Evolutionary conservation across 352 stramenopile genomes (phyloP).

Genomic region (Phytophthora constricta): DNA sequence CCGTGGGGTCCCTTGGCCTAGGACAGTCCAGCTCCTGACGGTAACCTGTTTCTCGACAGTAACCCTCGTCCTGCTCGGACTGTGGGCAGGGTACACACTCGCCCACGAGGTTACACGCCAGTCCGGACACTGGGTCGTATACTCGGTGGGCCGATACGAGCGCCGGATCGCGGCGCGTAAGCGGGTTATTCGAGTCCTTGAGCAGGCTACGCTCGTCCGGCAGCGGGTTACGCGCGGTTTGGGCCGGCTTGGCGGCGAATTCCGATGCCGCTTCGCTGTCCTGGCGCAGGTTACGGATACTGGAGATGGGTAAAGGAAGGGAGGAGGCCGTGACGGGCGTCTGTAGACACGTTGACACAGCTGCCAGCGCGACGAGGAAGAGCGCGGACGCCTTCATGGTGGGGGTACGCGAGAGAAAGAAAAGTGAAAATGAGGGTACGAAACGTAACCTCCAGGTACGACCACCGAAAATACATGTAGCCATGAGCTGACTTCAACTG

Average conservation of each 20-base stretch:
- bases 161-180: slow-evolving; percentile 37
- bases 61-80: slow-evolving; percentile 70
- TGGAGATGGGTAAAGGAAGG: not conserved
- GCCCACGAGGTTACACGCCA: slow-evolving; percentile 63
- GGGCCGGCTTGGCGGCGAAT: slow-evolving; percentile 7
- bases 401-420: no score
- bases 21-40: slow-evolving; percentile 74
- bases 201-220: not conserved
- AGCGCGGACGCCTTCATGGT: no score
- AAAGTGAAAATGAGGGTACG: no score
- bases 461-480: no score
- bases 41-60: slow-evolving; percentile 72
- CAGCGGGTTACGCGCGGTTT: not conserved
- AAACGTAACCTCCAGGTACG: no score
- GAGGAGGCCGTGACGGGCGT: not conserved
- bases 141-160: slow-evolving; percentile 50
- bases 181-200: slow-evolving; percentile 35
- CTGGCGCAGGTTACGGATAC: slow-evolving; percentile 19
- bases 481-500: no score
- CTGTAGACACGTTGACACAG: slow-evolving; percentile 22
- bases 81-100: slow-evolving; percentile 62
- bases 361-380: slow-evolving; percentile 17
- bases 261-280: slow-evolving; percentile 8
- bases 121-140: slow-evolving; percentile 66
- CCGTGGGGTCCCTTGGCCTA: slow-evolving; percentile 31